A percentile compares a stretch with the other conserved stretches of the same genome.
phyloP scores from a whole-genome alignment of 2,329 filamentous ascomycete species.

The Colletotrichum zoysiae region DNA sequence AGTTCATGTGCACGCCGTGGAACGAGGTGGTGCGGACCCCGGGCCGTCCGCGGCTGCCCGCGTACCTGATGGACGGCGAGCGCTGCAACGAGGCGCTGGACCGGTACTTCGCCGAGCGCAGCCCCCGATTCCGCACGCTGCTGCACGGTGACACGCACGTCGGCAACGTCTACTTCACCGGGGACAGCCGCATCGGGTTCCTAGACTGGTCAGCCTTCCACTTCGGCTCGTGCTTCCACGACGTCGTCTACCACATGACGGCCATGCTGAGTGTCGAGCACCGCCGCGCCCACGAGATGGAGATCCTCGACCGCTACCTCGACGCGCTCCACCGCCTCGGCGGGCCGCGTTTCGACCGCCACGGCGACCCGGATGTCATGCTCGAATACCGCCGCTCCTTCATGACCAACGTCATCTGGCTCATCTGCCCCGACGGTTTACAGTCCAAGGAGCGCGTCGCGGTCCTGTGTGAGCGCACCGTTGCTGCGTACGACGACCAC shows the following conservation, averaged over 20 bases:
- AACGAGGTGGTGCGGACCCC: constrained; percentile 46
- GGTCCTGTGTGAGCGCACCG: constrained; percentile 50
- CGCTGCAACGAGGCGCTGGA: constrained; percentile 53
- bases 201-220: constrained; percentile 58
- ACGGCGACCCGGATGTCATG: constrained; percentile 42
- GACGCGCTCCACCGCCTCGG: constrained; percentile 49
- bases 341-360: constrained; percentile 50
- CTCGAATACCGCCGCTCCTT: constrained; percentile 46
- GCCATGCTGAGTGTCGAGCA: constrained; percentile 54
- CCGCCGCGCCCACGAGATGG: constrained; percentile 55
- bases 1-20: constrained; percentile 46
- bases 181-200: constrained; percentile 52
- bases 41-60: constrained; percentile 51
- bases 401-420: constrained; percentile 49
- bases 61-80: constrained; percentile 53
- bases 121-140: constrained; percentile 52
- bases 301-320: constrained; percentile 53
- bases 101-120: constrained; percentile 52
- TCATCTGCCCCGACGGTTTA: constrained; percentile 44
- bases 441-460: constrained; percentile 53
- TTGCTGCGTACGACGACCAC: constrained; percentile 54
- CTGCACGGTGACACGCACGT: constrained; percentile 59
- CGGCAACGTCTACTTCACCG: constrained; percentile 58
- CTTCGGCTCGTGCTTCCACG: constrained; percentile 58
- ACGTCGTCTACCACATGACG: constrained; percentile 57